Percentiles rank a stretch among this genome's conserved stretches.
These are phyloP conservation scores for Euphorbia celastroides DNA, from an alignment of 441 rosid genomes.

Conservation along the genomic window DNA sequence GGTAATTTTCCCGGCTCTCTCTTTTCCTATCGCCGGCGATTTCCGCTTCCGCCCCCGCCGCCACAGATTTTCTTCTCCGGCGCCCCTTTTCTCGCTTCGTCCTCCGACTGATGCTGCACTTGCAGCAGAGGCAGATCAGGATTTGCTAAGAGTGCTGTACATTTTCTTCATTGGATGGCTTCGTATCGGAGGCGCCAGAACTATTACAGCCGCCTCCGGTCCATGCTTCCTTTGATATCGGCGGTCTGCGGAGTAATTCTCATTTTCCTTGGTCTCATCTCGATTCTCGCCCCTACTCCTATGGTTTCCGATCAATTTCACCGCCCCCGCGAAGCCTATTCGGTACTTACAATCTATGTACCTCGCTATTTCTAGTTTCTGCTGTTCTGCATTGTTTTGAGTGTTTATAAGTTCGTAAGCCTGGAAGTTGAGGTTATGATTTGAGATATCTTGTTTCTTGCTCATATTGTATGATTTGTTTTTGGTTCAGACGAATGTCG, in stretches of 20 bases:
- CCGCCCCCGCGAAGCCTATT: constrained; percentile 19
- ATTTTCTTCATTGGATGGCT: constrained; percentile 33
- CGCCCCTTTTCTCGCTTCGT: neutral
- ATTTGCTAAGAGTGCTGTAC: neutral
- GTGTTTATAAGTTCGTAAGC: neutral
- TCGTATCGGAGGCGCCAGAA: constrained; percentile 50
- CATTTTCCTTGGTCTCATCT: constrained; percentile 49
- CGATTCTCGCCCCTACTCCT: constrained; percentile 58
- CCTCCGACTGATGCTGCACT: neutral
- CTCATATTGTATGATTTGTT: neutral
- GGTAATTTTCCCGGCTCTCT: neutral
- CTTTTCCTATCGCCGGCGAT: neutral
- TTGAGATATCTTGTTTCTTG: neutral
- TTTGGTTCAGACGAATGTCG: constrained; percentile 21
- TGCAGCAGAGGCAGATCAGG: constrained; percentile 4
- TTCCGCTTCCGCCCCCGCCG: neutral
- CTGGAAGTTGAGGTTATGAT: neutral
- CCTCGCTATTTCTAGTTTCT: neutral
- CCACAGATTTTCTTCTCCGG: neutral
- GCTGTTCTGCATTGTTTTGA: neutral
- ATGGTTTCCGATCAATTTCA: constrained; percentile 30
- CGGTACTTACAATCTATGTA: constrained; percentile 26
- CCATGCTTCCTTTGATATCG: constrained; percentile 40
- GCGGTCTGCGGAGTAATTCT: constrained; percentile 49
- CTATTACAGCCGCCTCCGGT: constrained; percentile 38